Evolutionary conservation across 495 filamentous ascomycete genomes (phyloP).

Genomic region (Cercophora samala): DNA sequence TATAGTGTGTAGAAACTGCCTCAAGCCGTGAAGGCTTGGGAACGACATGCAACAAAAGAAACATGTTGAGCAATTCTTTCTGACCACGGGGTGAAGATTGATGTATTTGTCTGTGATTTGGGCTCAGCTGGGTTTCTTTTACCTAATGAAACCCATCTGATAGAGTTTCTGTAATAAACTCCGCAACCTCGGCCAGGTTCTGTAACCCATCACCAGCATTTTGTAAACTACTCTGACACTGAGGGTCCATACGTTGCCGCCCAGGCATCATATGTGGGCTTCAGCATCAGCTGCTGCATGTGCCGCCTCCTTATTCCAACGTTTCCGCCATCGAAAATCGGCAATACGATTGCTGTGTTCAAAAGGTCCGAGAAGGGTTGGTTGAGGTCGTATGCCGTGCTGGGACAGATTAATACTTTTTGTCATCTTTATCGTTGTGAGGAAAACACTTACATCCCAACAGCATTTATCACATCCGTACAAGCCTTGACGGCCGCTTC

Average conservation of each 20-base stretch:
- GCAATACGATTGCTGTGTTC: constrained; percentile 49
- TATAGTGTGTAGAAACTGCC: neutral
- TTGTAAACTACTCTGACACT: neutral
- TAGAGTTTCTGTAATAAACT: too few relatives aligned
- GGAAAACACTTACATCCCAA: constrained; percentile 42
- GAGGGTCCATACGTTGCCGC: constrained; percentile 32
- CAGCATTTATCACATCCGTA: constrained; percentile 48
- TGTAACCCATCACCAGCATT: too few relatives aligned
- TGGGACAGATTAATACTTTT: constrained; percentile 13
- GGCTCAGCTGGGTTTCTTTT: too few relatives aligned
- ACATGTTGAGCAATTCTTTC: too few relatives aligned
- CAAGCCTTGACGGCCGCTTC: constrained; percentile 47
- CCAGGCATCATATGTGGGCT: constrained; percentile 47
- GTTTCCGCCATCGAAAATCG: constrained; percentile 57
- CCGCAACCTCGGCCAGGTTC: too few relatives aligned
- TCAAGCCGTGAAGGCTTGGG: too few relatives aligned
- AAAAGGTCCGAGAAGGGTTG: constrained; percentile 47
- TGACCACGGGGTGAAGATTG: too few relatives aligned
- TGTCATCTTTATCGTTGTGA: neutral
- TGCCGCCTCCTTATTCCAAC: constrained; percentile 52
- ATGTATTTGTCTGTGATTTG: too few relatives aligned
- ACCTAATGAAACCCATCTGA: too few relatives aligned
- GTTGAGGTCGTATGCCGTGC: constrained; percentile 42
- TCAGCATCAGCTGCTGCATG: constrained; percentile 48
- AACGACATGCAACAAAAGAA: too few relatives aligned